Evolutionary conservation across 2,329 filamentous ascomycete species (phyloP), one percentile per base, ranked within the genome.

Genomic region (Sporothrix inflata): DNA sequence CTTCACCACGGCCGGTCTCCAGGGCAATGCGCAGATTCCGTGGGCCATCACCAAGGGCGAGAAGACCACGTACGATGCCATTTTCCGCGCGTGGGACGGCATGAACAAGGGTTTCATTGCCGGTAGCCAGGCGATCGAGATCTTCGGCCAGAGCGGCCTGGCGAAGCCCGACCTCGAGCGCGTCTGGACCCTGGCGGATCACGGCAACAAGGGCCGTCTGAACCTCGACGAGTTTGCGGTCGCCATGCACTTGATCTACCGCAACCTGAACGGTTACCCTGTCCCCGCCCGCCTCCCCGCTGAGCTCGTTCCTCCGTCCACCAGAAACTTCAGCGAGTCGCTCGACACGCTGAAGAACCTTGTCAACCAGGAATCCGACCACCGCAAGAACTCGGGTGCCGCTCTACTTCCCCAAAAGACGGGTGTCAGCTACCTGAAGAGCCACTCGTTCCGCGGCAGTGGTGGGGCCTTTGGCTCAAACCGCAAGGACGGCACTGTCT

Each of bases 41-140:
- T 99, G 96, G 96, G 94, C 96, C 19, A 96, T 99, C 73, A 99
- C 96, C 4, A 99, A 99, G 81, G 94, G 98, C 75, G 96, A 99
- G 82, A 99, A 99, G 86, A 95, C 92, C 74, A 92, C 97, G 75
- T 99, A 99, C 77, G 96, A 99, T 81, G 89, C 94, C 73, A 89
- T 98, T 45, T 99, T 99, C 85, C 92, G 91, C 75, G 94, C 94
- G 5, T 99, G 96, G 96, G 96, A 99, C 82, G 96, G 96, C 2
- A 89, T 99, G 75, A 89, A 90, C 75, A 98, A 97, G 81, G 96
- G 96, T 0, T 97, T 91, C 78, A 97, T 99, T 79, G 92, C 90
- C 63, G 96, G 96, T 69, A 92, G 93, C 76, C 94, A 96, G 77
- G 95, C 96, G 16, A 96, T 98, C 79, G 96, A 99, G 82, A 97